phyloP scores from a whole-genome alignment of 345 rosid species.

The Leavenworthia alabamica region DNA sequence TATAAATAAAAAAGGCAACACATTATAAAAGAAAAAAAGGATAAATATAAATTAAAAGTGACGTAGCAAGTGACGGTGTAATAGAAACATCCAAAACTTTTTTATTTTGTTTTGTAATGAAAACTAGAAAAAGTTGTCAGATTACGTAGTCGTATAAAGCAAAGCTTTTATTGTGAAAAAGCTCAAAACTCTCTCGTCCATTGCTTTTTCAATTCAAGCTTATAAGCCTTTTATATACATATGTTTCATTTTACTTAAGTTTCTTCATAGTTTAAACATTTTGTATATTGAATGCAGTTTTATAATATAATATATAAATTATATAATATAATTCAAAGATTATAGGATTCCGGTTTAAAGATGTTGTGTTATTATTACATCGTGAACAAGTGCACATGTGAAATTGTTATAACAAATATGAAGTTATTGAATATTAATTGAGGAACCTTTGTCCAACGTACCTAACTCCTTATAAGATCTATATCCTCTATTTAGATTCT shows the following conservation, averaged over 20 bases:
- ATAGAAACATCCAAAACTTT: conserved; percentile 14
- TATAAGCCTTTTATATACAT: neutral
- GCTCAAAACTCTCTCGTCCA: conserved; percentile 1
- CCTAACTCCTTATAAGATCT: too few relatives aligned
- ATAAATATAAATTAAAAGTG: neutral
- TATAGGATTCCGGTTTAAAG: neutral
- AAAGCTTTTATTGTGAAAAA: neutral
- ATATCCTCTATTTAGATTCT: neutral
- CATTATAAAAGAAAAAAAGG: neutral
- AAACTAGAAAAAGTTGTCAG: conserved; percentile 8
- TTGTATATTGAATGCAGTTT: neutral
- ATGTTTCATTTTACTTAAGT: neutral
- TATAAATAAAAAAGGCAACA: neutral
- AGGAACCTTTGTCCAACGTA: neutral
- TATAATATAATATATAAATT: too few relatives aligned
- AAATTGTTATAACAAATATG: neutral
- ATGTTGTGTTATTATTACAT: neutral
- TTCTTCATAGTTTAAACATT: too few relatives aligned
- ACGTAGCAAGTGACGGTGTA: conserved; percentile 18
- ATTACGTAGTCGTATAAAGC: neutral
- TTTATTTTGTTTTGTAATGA: neutral
- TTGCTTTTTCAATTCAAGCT: neutral
- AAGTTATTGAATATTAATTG: neutral
- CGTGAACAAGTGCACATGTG: neutral
- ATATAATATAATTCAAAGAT: neutral